Percentiles rank a stretch among this genome's conserved stretches.
These are phyloP conservation scores for Ulvella scutata DNA, from an alignment of 139 green algal genomes.

Conservation along the genomic window DNA sequence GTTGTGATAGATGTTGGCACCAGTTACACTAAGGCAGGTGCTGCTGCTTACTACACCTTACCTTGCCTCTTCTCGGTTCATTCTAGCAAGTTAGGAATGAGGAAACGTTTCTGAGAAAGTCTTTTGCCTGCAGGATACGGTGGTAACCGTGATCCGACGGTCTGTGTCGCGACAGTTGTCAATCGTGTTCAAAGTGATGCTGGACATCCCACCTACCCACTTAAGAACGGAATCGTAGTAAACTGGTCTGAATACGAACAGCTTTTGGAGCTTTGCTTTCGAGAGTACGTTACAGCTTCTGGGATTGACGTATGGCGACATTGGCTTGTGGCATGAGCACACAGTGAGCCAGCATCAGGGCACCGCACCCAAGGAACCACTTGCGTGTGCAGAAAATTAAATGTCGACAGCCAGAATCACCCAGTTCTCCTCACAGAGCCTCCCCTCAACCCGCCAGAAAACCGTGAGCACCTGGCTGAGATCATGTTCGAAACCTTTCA, in stretches of 20 bases:
- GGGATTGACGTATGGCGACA: too few species aligned
- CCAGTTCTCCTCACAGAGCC: constrained; percentile 64
- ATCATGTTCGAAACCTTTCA: constrained; percentile 82
- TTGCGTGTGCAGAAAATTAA: constrained; percentile 33
- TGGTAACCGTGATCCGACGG: background rate
- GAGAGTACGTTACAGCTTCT: background rate
- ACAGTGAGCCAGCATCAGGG: too few species aligned
- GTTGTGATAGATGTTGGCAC: background rate
- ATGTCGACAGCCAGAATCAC: constrained; percentile 53
- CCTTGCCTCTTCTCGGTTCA: too few species aligned
- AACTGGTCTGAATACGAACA: background rate
- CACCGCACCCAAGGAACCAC: too few species aligned
- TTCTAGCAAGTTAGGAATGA: too few species aligned
- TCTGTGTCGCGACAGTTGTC: background rate
- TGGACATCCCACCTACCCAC: background rate
- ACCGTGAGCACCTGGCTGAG: constrained; percentile 55
- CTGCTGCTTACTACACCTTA: too few species aligned
- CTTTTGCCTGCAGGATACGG: background rate
- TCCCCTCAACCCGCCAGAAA: constrained; percentile 62
- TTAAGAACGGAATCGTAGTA: background rate
- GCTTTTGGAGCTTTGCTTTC: background rate
- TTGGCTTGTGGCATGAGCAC: too few species aligned
- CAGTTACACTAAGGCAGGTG: background rate
- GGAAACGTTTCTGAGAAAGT: too few species aligned
- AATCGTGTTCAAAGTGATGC: background rate